Evolutionary conservation across 345 rosid species (phyloP).

Genomic region (Leavenworthia alabamica): DNA sequence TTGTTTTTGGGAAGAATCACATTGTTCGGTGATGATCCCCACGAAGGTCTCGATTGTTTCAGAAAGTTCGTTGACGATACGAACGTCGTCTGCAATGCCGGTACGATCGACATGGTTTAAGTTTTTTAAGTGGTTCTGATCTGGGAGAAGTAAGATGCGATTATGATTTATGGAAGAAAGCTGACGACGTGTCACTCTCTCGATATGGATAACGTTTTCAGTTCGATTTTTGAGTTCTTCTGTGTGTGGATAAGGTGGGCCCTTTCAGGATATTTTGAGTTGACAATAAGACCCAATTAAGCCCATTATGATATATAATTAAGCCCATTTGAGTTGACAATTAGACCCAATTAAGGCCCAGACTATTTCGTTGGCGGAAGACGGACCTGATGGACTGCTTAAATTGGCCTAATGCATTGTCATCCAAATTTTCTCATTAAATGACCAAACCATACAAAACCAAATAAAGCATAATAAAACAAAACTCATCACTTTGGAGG

Average conservation of each 20-base stretch:
- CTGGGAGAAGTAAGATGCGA: background rate
- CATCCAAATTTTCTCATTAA: background rate
- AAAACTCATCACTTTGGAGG: slow-evolving; percentile 51
- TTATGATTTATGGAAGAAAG: slow-evolving; percentile 6
- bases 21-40: slow-evolving; percentile 21
- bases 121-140: background rate
- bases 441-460: background rate
- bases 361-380: slow-evolving; percentile 40
- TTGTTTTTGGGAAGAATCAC: slow-evolving; percentile 29
- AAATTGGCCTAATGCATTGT: slow-evolving; percentile 29
- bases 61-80: slow-evolving; percentile 15
- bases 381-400: slow-evolving; percentile 82
- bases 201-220: slow-evolving; percentile 17
- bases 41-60: slow-evolving; percentile 11
- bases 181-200: slow-evolving; percentile 27
- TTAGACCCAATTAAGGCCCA: background rate
- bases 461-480: background rate
- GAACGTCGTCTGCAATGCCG: slow-evolving; percentile 29
- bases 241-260: slow-evolving; percentile 21
- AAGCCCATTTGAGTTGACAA: background rate
- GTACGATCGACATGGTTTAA: slow-evolving; percentile 32
- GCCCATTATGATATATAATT: background rate
- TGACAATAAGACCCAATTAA: background rate
- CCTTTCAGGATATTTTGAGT: background rate
- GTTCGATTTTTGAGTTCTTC: background rate